A percentile compares a stretch with the other conserved stretches of the same genome.
phyloP scores from a whole-genome alignment of 371 early-diverging fungal genomes.

The Rhizopus sp. region DNA sequence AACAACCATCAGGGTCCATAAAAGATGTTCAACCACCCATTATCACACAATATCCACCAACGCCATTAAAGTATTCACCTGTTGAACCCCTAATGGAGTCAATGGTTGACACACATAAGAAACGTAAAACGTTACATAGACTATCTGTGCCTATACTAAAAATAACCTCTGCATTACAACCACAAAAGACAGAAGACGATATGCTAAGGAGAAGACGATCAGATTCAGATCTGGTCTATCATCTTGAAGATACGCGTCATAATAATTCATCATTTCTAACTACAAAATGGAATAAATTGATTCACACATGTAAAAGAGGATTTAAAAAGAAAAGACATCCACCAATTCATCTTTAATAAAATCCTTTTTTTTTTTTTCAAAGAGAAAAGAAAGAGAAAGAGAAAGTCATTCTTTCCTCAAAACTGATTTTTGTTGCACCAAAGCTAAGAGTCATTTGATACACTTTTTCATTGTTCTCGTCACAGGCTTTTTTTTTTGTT shows the following conservation, averaged over 20 bases:
- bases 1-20: conserved; percentile 2
- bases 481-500: no score
- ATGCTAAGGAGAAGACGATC: conserved; percentile 16
- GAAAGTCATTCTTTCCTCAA: no score
- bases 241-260: neutral
- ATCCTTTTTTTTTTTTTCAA: neutral
- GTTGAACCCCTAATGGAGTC: conserved; percentile 25
- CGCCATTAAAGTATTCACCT: conserved; percentile 31
- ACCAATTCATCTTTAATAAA: neutral
- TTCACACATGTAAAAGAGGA: conserved; percentile 11
- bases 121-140: conserved; percentile 16
- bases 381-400: neutral
- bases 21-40: conserved; percentile 21
- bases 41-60: conserved; percentile 36
- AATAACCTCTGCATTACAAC: conserved; percentile 10
- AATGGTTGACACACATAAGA: neutral
- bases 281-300: conserved; percentile 20
- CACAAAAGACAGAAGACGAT: neutral
- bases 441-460: no score
- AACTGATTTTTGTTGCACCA: no score
- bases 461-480: no score
- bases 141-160: conserved; percentile 21
- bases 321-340: neutral
- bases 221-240: conserved; percentile 17
- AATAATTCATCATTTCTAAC: conserved; percentile 1